phyloP scores from a whole-genome alignment of 495 filamentous ascomycete genomes.

The Hyaloscypha variabilis region DNA sequence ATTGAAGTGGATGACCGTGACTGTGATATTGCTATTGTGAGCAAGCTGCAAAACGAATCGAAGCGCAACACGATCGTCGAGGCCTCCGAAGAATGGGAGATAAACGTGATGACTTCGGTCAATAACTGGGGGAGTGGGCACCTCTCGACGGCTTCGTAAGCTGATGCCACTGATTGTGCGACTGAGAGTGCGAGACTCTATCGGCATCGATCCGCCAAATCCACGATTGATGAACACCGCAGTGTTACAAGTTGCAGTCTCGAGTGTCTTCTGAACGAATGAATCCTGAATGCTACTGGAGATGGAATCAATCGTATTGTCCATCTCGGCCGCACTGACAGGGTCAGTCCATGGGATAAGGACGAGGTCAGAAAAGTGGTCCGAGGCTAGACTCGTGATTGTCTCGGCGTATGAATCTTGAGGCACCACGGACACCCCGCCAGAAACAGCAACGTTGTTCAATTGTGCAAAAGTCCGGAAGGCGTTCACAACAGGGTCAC shows the following conservation, averaged over 20 bases:
- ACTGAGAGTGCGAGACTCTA: constrained; percentile 35
- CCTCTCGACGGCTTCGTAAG: constrained; percentile 53
- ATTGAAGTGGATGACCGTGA: constrained; percentile 63
- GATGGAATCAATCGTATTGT: constrained; percentile 45
- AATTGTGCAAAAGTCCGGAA: constrained; percentile 88
- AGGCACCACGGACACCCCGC: constrained; percentile 75
- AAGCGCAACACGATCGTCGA: constrained; percentile 82
- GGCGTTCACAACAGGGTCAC: constrained; percentile 89
- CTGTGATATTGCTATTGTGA: constrained; percentile 74
- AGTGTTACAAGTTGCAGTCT: constrained; percentile 62
- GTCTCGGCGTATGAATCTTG: constrained; percentile 78
- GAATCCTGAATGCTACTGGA: constrained; percentile 56
- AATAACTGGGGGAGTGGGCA: constrained; percentile 47
- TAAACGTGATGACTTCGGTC: constrained; percentile 84
- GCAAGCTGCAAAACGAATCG: constrained; percentile 81
- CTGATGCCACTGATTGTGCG: constrained; percentile 56
- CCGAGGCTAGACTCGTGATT: constrained; percentile 65
- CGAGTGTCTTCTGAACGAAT: constrained; percentile 68
- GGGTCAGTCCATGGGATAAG: constrained; percentile 91
- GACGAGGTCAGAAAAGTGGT: constrained; percentile 75
- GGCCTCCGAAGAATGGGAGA: constrained; percentile 83
- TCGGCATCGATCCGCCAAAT: constrained; percentile 54
- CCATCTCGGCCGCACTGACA: constrained; percentile 67
- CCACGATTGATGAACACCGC: constrained; percentile 85
- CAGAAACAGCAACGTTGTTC: constrained; percentile 82